Conservation (phyloP, 257 asterid species). For the Anisodus tanguticus region DNA sequence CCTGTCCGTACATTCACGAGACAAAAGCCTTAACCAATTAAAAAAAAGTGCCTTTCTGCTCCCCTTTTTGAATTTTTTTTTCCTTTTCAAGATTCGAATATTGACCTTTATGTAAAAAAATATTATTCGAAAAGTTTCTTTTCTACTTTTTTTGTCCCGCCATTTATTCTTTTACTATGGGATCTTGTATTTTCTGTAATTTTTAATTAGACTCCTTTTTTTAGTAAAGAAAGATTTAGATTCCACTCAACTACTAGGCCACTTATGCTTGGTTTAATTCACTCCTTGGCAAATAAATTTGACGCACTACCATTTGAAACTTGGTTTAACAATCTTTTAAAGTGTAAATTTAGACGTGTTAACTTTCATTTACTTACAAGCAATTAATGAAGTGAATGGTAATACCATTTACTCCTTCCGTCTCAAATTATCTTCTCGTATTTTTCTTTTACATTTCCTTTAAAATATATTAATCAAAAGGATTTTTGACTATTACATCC, state of each 20-base stretch:
- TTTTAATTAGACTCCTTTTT: not conserved
- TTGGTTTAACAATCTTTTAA: not conserved
- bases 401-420: too few relatives aligned
- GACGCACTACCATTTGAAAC: not conserved
- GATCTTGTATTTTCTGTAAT: not conserved
- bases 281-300: not conserved
- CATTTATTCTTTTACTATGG: not conserved
- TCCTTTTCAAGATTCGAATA: slow-evolving; percentile 24
- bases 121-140: not conserved
- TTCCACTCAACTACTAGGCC: not conserved
- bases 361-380: not conserved
- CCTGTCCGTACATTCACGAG: not conserved
- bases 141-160: not conserved
- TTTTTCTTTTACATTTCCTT: too few relatives aligned
- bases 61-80: not conserved
- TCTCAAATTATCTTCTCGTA: too few relatives aligned
- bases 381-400: not conserved
- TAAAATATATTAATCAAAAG: too few relatives aligned
- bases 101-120: not conserved
- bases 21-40: not conserved
- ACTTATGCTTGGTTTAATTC: not conserved
- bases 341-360: too few relatives aligned
- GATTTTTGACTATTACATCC: too few relatives aligned
- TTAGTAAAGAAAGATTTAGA: not conserved
- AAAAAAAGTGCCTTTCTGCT: not conserved